Evolutionary conservation across 768 basidiomycete genomes (phyloP).

Genomic region (Tephrocybe sp.): DNA sequence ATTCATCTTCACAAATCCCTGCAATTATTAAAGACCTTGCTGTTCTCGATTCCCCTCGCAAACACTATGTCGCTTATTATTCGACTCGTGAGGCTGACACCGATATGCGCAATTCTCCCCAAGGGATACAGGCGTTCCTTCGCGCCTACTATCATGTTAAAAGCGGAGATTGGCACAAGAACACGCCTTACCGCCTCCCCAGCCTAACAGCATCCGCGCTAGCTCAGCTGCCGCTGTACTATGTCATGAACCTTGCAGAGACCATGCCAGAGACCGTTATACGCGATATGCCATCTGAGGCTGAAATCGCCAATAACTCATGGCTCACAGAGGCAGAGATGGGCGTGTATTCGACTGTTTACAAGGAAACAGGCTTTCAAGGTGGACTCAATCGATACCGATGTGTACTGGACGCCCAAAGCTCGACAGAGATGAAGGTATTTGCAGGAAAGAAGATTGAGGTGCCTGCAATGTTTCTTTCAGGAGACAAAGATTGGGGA

Average conservation of each 20-base stretch:
- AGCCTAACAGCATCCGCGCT: slow-evolving; percentile 30
- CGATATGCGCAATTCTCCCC: slow-evolving; percentile 41
- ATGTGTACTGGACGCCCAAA: slow-evolving; percentile 30
- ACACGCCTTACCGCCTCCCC: slow-evolving; percentile 37
- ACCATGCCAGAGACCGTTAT: slow-evolving; percentile 51
- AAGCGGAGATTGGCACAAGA: slow-evolving; percentile 48
- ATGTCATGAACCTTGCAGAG: slow-evolving; percentile 53
- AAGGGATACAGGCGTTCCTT: slow-evolving; percentile 46
- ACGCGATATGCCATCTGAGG: slow-evolving; percentile 29
- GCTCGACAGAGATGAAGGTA: slow-evolving; percentile 37
- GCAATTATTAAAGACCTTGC: slow-evolving; percentile 28
- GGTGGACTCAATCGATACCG: slow-evolving; percentile 60
- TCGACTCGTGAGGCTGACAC: slow-evolving; percentile 42
- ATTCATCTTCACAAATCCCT: background rate
- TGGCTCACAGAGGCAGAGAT: slow-evolving; percentile 54
- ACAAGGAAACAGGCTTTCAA: slow-evolving; percentile 53
- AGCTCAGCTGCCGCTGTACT: slow-evolving; percentile 51
- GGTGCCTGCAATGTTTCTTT: slow-evolving; percentile 56
- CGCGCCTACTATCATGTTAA: slow-evolving; percentile 57
- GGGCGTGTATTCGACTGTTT: slow-evolving; percentile 46
- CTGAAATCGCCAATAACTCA: slow-evolving; percentile 22
- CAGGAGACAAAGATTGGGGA: slow-evolving; percentile 60
- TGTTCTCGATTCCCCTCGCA: slow-evolving; percentile 45
- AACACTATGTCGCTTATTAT: slow-evolving; percentile 56
- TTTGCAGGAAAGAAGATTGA: slow-evolving; percentile 45